A percentile compares a stretch with the other conserved stretches of the same genome.
These are phyloP conservation scores for Penicillium sp. DNA, from an alignment of 2,329 filamentous ascomycete genomes.

Conservation along the genomic window DNA sequence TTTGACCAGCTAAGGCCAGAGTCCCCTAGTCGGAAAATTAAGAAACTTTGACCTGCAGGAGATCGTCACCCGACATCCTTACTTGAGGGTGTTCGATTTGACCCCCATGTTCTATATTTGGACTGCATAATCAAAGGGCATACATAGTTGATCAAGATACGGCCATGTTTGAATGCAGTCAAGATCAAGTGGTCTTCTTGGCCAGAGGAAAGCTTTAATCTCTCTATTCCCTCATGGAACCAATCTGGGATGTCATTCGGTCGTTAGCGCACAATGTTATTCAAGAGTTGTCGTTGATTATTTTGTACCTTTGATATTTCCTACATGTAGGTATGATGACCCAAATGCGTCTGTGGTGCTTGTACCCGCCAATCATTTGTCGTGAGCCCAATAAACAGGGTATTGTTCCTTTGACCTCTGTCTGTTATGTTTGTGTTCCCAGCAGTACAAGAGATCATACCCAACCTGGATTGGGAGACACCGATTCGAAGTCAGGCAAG, in stretches of 20 bases:
- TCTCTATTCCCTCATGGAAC: not conserved
- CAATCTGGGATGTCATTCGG: not conserved
- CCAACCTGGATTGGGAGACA: not conserved
- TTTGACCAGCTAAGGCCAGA: not conserved
- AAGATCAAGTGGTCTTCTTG: not conserved
- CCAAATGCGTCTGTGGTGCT: too few relatives aligned
- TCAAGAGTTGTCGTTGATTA: not conserved
- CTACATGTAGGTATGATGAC: too few relatives aligned
- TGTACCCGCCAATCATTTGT: too few relatives aligned
- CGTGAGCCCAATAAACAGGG: too few relatives aligned
- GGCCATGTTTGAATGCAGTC: conserved; percentile 9
- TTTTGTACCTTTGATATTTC: too few relatives aligned
- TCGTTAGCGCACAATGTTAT: not conserved
- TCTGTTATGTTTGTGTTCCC: too few relatives aligned
- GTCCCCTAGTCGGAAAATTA: not conserved
- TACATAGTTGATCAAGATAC: not conserved
- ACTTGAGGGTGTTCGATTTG: conserved; percentile 8
- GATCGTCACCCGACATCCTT: conserved; percentile 4
- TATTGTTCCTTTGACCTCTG: too few relatives aligned
- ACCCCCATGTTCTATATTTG: conserved; percentile 24
- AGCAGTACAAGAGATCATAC: too few relatives aligned
- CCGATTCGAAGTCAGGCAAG: not conserved
- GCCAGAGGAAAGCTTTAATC: not conserved
- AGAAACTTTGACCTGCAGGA: conserved; percentile 15
- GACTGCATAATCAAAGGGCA: conserved; percentile 5